Base-by-base conservation (phyloP, 2,329 filamentous ascomycete species). In the Penicillium oxalicum region DNA sequence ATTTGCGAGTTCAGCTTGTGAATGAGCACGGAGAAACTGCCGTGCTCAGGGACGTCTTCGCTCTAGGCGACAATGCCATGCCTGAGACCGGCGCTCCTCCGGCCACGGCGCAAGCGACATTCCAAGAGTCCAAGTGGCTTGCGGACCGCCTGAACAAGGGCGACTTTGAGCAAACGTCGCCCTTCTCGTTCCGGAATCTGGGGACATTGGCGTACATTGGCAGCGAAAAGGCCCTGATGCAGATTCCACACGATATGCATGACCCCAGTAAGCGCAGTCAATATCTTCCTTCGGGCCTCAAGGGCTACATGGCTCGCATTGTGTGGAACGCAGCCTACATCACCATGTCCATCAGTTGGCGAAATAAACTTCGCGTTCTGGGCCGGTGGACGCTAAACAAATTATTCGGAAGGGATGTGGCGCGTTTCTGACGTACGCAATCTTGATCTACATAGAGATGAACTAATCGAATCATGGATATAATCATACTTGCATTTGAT, bases 161-260 rank as follows among this genome's bases (percentile, higher is more conserved):
- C n/a, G 72, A 79, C 37, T 47, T 69, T 1, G 51, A 54, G 35
- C 50, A 48, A 4, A 51, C 54, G 1, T 49, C 61, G 1, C 62
- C 69, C 5, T 83, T 83, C 60, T 74, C 72, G 1, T 83, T 77
- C 66, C 74, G 72, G 29, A 77, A 82, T 51, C 61, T 82, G 46
- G 80, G 80, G 2, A 74, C 79, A 3, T 70, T 84, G 68, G 80
- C 80, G 0, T 83, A 83, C 45, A 72, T 83, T 13, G 80, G 80
- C 0, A 75, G 76, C 27, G 77, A 75, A 60, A 77, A 75, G 32
- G 80, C 79, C 0, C 64, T 83, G 44, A 72, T 83, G 64, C 80
- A 83, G 58, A 64, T 73, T 11, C 70, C 70, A 0, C 61, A 66
- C 5, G 57, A 63, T n/a, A 37, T 36, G 11, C 49, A 45, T 9